Conservation (phyloP, 768 basidiomycete genomes). For the Polyporus arcularius region DNA sequence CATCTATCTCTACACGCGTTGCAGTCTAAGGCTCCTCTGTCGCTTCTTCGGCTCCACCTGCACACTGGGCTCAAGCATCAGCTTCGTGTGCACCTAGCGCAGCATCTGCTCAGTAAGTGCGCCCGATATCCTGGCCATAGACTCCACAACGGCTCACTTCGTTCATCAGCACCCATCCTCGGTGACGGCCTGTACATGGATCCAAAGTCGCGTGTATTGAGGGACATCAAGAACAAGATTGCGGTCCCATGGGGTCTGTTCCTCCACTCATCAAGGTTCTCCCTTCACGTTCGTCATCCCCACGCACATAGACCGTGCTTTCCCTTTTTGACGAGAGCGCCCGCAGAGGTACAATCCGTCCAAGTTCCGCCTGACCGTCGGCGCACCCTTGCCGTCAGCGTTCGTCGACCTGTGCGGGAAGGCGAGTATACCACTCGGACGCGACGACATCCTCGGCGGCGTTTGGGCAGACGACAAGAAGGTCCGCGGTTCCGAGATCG, state of each 20-base stretch:
- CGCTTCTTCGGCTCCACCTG: background rate
- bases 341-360: slow-evolving; percentile 5
- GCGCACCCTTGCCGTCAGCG: background rate
- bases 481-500: background rate
- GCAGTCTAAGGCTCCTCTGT: slow-evolving; percentile 7
- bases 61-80: slow-evolving; percentile 10
- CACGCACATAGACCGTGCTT: no score
- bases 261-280: background rate
- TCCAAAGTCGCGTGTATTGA: background rate
- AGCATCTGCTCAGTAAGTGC: slow-evolving; percentile 4
- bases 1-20: no score
- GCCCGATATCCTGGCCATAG: background rate
- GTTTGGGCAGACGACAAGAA: slow-evolving; percentile 11
- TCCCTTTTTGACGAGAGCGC: background rate
- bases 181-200: background rate
- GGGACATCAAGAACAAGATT: background rate
- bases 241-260: background rate
- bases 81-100: slow-evolving; percentile 11
- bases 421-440: background rate
- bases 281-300: background rate
- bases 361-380: background rate
- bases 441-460: background rate
- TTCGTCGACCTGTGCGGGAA: background rate
- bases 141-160: background rate
- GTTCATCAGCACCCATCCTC: slow-evolving; percentile 6